phyloP scores from a whole-genome alignment of 2,329 filamentous ascomycete species.

The Hypoxylon sp. region DNA sequence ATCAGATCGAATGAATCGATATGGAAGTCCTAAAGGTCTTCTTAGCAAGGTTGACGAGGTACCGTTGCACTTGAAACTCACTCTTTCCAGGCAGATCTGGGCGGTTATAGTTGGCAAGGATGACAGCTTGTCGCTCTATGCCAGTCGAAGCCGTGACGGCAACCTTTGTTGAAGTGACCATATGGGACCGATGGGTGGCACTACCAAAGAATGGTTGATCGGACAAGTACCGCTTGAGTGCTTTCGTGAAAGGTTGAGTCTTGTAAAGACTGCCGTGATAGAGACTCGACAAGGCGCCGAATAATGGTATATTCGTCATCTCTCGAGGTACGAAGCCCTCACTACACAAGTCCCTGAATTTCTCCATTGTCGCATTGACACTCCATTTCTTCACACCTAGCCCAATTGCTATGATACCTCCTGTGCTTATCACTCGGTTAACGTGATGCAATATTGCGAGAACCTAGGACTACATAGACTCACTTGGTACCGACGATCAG shows the following conservation, averaged over 20 bases:
- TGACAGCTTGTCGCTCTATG: constrained; percentile 45
- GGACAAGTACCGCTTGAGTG: constrained; percentile 47
- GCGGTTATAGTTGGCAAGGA: constrained; percentile 53
- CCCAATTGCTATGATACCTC: constrained; percentile 50
- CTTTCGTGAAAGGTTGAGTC: constrained; percentile 48
- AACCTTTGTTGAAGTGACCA: constrained; percentile 47
- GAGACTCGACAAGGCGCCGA: constrained; percentile 48
- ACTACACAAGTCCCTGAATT: constrained; percentile 50
- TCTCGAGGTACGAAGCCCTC: constrained; percentile 50
- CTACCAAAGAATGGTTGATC: constrained; percentile 51
- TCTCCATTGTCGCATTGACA: constrained; percentile 48
- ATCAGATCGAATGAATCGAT: constrained; percentile 49
- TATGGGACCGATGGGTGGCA: constrained; percentile 43
- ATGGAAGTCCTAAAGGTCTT: constrained; percentile 43
- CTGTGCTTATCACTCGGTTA: constrained; percentile 42
- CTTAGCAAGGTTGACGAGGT: constrained; percentile 6
- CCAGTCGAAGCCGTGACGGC: constrained; percentile 48
- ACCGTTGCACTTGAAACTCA: constrained; percentile 17
- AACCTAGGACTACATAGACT: constrained; percentile 17
- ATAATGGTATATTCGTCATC: constrained; percentile 49
- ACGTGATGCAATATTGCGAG: not conserved
- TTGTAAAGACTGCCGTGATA: constrained; percentile 53
- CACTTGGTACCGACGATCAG: constrained; percentile 52
- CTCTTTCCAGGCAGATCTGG: constrained; percentile 46
- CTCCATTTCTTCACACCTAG: constrained; percentile 53